Base-by-base conservation (phyloP, 164 flowering plant genomes). In the Annona squamosa region DNA sequence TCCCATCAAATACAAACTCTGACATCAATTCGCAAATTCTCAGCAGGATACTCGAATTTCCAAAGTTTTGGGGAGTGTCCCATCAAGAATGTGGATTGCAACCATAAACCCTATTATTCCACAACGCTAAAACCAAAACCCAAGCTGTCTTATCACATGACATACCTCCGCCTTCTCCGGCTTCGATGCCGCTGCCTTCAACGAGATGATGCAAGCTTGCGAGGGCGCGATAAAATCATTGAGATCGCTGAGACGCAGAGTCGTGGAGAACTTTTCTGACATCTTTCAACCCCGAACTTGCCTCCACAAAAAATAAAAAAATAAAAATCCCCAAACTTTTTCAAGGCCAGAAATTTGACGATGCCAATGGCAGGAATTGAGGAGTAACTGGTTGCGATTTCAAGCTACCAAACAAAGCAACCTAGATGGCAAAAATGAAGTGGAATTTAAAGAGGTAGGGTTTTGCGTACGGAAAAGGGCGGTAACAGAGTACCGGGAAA, bases 191-290 rank as follows among this genome's bases (percentile, higher is more conserved):
- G 75, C 67, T 4, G 87, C 88, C 61, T 88, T 88, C 18, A 88
- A 84, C 64, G 97, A 90, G 46, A 94, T 92, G 61, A 92, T 85
- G 63, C 98, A 94, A 59, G 84, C 92, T 80, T 92, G 97, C 9
- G 97, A 89, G 1, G 99, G 99, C 0, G 99, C 95, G n/a, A 94
- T 92, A 83, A 80, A 92, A 77, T 94, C 99, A 75, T 88, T 94
- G 70, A 94, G 90, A 83, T 92, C 99, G 5, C 88, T 86, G 3
- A 91, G 83, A 73, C 95, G 79, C 52, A 94, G 78, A 65, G 94
- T 82, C 61, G 99, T 84, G 18, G 99, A 94, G 81, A 94, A 94
- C 68, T 88, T 94, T 76, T 90, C 91, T 64, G 97, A 91, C 99
- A 94, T 94, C 9, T 10, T 7, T 52, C 13, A 77, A 74, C 71